Percentiles rank a stretch among this genome's conserved stretches.
Evolutionary conservation across 805 yeast genomes (phyloP).

Genomic region (Wickerhamomyces pijperi): DNA sequence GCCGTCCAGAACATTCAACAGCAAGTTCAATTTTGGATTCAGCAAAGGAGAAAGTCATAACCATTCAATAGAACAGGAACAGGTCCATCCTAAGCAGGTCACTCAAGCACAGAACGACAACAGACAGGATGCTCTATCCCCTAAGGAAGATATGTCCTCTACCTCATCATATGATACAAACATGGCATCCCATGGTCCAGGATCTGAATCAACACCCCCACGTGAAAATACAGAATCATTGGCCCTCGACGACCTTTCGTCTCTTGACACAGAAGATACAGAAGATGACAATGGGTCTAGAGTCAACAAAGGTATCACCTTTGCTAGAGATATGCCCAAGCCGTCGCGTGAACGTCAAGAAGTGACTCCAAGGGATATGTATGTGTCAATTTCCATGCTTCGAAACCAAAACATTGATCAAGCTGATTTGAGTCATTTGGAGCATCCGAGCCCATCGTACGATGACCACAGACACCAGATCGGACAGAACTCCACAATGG

Average conservation of each 20-base stretch:
- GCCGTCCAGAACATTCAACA: neutral
- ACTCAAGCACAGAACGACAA: too few relatives aligned
- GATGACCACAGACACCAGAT: too few relatives aligned
- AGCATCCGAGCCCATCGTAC: neutral
- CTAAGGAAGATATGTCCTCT: neutral
- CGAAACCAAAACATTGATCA: constrained; percentile 37
- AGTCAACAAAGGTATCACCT: constrained; percentile 11
- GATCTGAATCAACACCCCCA: too few relatives aligned
- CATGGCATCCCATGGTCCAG: neutral
- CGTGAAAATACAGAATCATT: too few relatives aligned
- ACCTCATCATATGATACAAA: neutral
- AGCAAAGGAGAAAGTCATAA: neutral
- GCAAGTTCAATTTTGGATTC: neutral
- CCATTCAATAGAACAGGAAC: too few relatives aligned
- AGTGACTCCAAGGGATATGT: constrained; percentile 75
- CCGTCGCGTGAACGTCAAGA: constrained; percentile 23
- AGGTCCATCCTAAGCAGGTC: too few relatives aligned
- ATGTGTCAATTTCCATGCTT: constrained; percentile 72
- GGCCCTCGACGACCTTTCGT: too few relatives aligned
- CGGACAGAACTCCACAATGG: neutral
- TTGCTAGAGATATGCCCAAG: constrained; percentile 16
- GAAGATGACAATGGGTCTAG: constrained; percentile 6
- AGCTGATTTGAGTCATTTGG: constrained; percentile 1
- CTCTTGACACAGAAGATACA: too few relatives aligned
- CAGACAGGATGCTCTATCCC: neutral